Base-by-base conservation (phyloP, 2,329 filamentous ascomycete genomes). In the Aspergillus sp. region DNA sequence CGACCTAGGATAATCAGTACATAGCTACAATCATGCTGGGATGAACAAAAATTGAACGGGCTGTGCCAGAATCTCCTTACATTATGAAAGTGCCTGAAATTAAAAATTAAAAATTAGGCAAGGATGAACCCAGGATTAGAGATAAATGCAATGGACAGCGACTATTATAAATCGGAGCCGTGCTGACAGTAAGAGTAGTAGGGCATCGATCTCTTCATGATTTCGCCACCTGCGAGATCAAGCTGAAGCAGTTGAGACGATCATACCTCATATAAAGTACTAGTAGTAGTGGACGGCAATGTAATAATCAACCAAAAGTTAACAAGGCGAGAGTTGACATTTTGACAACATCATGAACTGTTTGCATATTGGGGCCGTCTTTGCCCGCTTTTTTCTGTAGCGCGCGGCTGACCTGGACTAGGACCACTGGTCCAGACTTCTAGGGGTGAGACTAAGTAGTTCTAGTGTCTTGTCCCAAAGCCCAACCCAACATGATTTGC, bases 331-430 rank as follows among this genome's bases (percentile, higher is more conserved):
- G 8, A 7, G 14, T 23, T 31, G 17, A 33, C 17, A 33, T 33
- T 37, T n/a, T n/a, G 35, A 37, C 35, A 14, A n/a, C 27, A 31
- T 31, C 27, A 31, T 31, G 27, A n/a, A n/a, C 35, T 37, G 35
- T 55, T 47, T 27, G 27, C 27, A 24, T 31, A 47, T 41, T 44
- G 44, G 24, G 23, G 49, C 39, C 35, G 27, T 19, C 24, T 5
- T 4, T 43, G 44, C 49, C 43, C 49, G 43, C 31, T 49, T 21
- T 21, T 52, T 27, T 47, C 12, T 23, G 45, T 49, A 56, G 52
- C 57, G 53, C 56, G 56, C 57, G 43, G 48, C 57, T 44, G 53
- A 56, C 49, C 35, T 15, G 39, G 40, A 37, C 31, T 58, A 31
- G 27, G 50, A 52, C 43, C 19, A 21, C 19, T 21, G 19, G 19